Evolutionary conservation across 2,329 filamentous ascomycete species (phyloP).

Genomic region (Eutypella sp.): DNA sequence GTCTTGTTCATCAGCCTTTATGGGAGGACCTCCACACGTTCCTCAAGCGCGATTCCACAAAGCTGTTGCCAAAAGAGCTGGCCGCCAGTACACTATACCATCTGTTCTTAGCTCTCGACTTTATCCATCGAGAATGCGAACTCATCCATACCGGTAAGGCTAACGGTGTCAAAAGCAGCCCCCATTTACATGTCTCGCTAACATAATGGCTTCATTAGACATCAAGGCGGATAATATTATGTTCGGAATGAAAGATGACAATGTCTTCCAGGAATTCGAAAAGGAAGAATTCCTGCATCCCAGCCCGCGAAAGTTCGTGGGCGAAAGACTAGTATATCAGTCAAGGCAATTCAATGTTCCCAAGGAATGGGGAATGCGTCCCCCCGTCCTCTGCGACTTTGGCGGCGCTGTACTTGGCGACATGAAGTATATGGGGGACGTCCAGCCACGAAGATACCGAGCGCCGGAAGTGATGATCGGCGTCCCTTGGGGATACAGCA

Average conservation of each 20-base stretch:
- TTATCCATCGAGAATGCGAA: constrained; percentile 39
- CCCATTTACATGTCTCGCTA: not conserved
- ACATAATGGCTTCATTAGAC: no score
- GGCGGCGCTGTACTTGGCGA: constrained; percentile 38
- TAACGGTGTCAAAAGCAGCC: not conserved
- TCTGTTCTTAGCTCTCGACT: constrained; percentile 40
- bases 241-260: constrained; percentile 35
- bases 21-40: constrained; percentile 37
- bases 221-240: constrained; percentile 45
- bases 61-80: constrained; percentile 29
- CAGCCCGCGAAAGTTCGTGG: no score
- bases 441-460: constrained; percentile 37
- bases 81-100: constrained; percentile 31
- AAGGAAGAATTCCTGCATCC: constrained; percentile 34
- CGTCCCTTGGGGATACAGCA: constrained; percentile 38
- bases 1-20: constrained; percentile 36
- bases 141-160: constrained; percentile 40
- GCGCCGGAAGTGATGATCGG: constrained; percentile 43
- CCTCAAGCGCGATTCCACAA: constrained; percentile 33
- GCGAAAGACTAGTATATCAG: no score
- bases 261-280: constrained; percentile 34
- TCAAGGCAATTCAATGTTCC: no score
- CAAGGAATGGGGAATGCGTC: no score
- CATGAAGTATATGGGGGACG: constrained; percentile 27
- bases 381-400: constrained; percentile 45